These are phyloP conservation scores for Mortierella claussenii DNA, from an alignment of 192 early-diverging fungal genomes.

Conservation along the genomic window DNA sequence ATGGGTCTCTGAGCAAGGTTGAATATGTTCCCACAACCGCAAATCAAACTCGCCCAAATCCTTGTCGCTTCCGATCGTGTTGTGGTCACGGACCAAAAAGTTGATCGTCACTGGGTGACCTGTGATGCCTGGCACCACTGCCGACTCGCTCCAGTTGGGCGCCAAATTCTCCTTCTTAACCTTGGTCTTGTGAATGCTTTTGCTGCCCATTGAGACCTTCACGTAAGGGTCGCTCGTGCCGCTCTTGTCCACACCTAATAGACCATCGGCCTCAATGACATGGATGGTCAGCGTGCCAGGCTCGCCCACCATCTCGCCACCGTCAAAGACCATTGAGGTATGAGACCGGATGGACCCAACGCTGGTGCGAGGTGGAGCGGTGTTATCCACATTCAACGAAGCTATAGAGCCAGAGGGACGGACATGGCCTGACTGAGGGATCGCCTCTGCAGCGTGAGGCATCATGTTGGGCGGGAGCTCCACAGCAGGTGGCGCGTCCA, in stretches of 20 bases:
- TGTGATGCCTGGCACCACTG: constrained; percentile 23
- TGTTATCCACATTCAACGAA: constrained; percentile 13
- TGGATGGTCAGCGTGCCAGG: constrained; percentile 53
- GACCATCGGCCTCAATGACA: constrained; percentile 58
- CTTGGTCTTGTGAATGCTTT: constrained; percentile 72
- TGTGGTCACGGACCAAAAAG: constrained; percentile 76
- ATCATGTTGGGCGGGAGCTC: constrained; percentile 20
- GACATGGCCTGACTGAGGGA: background rate
- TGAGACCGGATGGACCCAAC: constrained; percentile 34
- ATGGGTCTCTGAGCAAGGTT: constrained; percentile 17
- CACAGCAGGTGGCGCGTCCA: constrained; percentile 54
- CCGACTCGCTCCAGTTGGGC: constrained; percentile 70
- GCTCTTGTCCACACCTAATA: constrained; percentile 59
- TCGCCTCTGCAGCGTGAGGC: background rate
- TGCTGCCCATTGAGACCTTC: constrained; percentile 66
- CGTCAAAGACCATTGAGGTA: constrained; percentile 43
- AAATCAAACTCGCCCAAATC: constrained; percentile 72
- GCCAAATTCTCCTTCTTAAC: constrained; percentile 75
- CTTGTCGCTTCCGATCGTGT: constrained; percentile 68
- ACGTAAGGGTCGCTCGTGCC: constrained; percentile 79
- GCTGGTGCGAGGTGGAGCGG: constrained; percentile 21
- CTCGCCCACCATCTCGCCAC: constrained; percentile 35
- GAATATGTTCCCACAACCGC: constrained; percentile 61
- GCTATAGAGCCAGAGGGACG: constrained; percentile 23
- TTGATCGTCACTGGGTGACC: constrained; percentile 56